Evolutionary conservation across 2,329 filamentous ascomycete species (phyloP), one percentile per base, ranked within the genome.

Genomic region (Colletotrichum sp.): DNA sequence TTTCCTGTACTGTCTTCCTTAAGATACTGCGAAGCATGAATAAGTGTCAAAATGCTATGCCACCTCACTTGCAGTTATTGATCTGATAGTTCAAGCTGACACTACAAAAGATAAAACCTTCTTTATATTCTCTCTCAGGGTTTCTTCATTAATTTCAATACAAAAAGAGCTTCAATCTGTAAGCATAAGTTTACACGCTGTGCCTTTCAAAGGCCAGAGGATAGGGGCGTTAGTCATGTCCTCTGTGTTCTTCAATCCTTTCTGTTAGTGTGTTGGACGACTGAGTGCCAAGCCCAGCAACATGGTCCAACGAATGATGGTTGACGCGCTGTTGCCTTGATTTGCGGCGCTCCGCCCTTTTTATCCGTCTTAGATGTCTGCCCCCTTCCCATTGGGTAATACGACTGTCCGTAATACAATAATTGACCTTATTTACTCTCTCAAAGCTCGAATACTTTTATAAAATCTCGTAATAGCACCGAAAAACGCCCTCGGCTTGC

Each of bases 41-140:
- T 38, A 38, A 0, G 36, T 38, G 36, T 38, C 0, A 2, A 38
- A 3, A 38, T 38, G 8, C 8, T 1, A 18, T 8, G 15, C 1
- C 34, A 36, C 36, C 3, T 38, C 36, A 38, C 34, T 38, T 38
- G 36, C 36, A 1, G 34, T 36, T 36, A 8, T 36, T 8, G 0
- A 16, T 16, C 34, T 36, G 1, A 13, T 36, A 36, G 34, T 36
- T 36, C 7, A 36, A 36, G 34, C 34, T 36, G 2, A 1, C 0
- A 8, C 6, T 36, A 36, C 2, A 1, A 36, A 1, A 16, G 6
- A 36, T 16, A 8, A 36, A 36, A 16, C 2, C 34, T 36, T 36
- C 34, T 36, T 2, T 8, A 8, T 0, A 36, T 36, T 8, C 34
- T 36, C 34, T 8, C 6, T 16, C 34, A 36, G 34, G 34, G 3